Evolutionary conservation across 2,329 filamentous ascomycete genomes (phyloP), one percentile per base, ranked within the genome.

Genomic region (Onygena corvina): DNA sequence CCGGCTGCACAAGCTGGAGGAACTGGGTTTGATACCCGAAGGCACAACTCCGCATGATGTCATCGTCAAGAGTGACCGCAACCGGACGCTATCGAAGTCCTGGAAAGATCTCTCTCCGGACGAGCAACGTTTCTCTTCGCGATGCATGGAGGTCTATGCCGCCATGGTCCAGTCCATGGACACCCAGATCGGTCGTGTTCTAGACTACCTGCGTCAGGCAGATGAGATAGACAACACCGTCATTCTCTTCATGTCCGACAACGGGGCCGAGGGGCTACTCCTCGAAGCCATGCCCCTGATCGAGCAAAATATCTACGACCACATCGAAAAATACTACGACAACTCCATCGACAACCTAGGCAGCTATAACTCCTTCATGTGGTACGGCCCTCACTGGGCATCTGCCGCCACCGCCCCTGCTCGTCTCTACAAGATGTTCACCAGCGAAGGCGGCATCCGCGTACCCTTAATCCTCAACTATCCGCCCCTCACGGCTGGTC

Each of bases 111-210:
- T 64, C 36, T 62, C 60, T 0, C 50, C 59, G 0, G 62, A 67
- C 3, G 66, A 71, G 53, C 63, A 68, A 55, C 62, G 63, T 36
- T 61, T 65, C 16, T 71, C 69, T 0, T 59, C 61, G 61, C 56
- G 71, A 65, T 72, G 75, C 0, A 80, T 80, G 77, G 78, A 81
- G 56, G 72, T 76, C 2, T 83, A 76, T 51, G 78, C 79, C 0
- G 79, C 69, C 9, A 82, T 83, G 76, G 77, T 81, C 2, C 77
- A 81, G 50, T 69, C 68, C 47, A 80, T 81, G 48, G 79, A 83
- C 56, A 60, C 60, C 50, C 78, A 80, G 51, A 71, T 83, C 14
- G 78, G 78, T 31, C 75, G 75, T 50, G 73, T 81, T 2, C 64
- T 80, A 18, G 65, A 76, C 30, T 75, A 80, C 55, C 69, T 81